Percentiles rank a stretch among this genome's conserved stretches.
phyloP scores from a whole-genome alignment of 2,329 filamentous ascomycete species.

The Diaporthe sp. region DNA sequence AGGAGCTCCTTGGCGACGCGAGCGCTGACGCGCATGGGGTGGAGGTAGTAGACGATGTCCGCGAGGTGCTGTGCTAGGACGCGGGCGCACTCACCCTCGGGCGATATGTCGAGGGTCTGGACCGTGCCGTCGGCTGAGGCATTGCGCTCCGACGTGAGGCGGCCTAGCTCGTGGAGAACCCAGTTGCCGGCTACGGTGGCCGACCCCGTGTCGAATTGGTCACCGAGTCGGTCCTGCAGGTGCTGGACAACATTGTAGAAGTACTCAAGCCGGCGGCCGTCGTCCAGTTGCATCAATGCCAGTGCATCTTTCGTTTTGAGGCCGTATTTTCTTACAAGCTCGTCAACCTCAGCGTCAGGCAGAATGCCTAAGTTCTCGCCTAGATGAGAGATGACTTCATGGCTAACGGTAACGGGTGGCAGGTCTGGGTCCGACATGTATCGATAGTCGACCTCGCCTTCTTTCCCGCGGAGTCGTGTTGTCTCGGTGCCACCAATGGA shows the following conservation, averaged over 20 bases:
- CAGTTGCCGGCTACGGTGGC: constrained; percentile 62
- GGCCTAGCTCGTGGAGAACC: constrained; percentile 82
- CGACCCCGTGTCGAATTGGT: constrained; percentile 43
- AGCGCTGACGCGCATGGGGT: constrained; percentile 60
- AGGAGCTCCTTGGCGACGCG: constrained; percentile 69
- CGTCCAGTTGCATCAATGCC: constrained; percentile 80
- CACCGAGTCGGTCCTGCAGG: constrained; percentile 47
- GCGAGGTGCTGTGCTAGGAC: constrained; percentile 60
- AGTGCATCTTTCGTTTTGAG: constrained; percentile 85
- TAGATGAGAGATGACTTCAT: constrained; percentile 75
- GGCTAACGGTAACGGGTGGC: constrained; percentile 78
- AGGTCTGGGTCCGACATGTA: constrained; percentile 99
- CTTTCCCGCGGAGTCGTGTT: constrained; percentile 85
- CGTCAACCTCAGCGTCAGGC: constrained; percentile 76
- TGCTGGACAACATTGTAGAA: constrained; percentile 74
- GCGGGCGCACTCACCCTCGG: constrained; percentile 57
- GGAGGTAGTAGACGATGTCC: constrained; percentile 61
- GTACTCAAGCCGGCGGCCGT: constrained; percentile 83
- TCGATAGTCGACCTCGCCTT: constrained; percentile 96
- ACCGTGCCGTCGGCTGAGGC: constrained; percentile 31
- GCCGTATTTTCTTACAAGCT: constrained; percentile 71
- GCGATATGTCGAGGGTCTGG: constrained; percentile 45
- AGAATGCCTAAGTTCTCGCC: constrained; percentile 71
- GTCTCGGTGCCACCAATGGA: constrained; percentile 87
- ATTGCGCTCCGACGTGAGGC: constrained; percentile 65